Evolutionary conservation across 306 rosid genomes (phyloP).

Genomic region (Glycine tomentella): DNA sequence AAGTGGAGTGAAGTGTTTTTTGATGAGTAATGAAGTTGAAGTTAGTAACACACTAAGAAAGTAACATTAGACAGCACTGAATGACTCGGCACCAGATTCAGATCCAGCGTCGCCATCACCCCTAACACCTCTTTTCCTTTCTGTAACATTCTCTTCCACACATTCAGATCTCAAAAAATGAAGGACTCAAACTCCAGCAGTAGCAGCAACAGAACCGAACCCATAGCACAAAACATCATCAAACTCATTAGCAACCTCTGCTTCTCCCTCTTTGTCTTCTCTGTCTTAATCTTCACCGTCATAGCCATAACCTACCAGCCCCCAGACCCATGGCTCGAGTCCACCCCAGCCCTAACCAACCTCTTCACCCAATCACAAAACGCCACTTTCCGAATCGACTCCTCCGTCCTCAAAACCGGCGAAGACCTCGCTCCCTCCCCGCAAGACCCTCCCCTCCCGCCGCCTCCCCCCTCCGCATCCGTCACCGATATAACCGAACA

Average conservation of each 20-base stretch:
- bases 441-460: slow-evolving; percentile 46
- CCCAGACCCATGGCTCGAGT: slow-evolving; percentile 97
- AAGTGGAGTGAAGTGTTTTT: too few species aligned
- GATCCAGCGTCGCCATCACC: slow-evolving; percentile 42
- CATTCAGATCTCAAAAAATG: slow-evolving; percentile 53
- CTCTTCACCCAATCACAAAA: slow-evolving; percentile 80
- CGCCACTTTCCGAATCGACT: slow-evolving; percentile 85
- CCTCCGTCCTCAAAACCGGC: slow-evolving; percentile 80
- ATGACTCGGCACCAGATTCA: slow-evolving; percentile 23
- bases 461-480: slow-evolving; percentile 57
- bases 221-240: slow-evolving; percentile 84
- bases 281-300: slow-evolving; percentile 85
- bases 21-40: too few species aligned
- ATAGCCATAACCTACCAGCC: slow-evolving; percentile 97
- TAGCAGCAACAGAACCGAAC: slow-evolving; percentile 52
- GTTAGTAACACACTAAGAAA: too few species aligned
- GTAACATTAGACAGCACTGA: too few species aligned
- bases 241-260: slow-evolving; percentile 89
- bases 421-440: slow-evolving; percentile 66
- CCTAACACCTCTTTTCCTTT: too few species aligned
- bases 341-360: slow-evolving; percentile 87
- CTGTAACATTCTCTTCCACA: too few species aligned
- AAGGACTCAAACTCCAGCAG: slow-evolving; percentile 61
- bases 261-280: slow-evolving; percentile 86
- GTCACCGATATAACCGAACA: slow-evolving; percentile 63